A percentile compares a stretch with the other conserved stretches of the same genome.
phyloP scores from a whole-genome alignment of 345 rosid species.

The Passiflora organensis region DNA sequence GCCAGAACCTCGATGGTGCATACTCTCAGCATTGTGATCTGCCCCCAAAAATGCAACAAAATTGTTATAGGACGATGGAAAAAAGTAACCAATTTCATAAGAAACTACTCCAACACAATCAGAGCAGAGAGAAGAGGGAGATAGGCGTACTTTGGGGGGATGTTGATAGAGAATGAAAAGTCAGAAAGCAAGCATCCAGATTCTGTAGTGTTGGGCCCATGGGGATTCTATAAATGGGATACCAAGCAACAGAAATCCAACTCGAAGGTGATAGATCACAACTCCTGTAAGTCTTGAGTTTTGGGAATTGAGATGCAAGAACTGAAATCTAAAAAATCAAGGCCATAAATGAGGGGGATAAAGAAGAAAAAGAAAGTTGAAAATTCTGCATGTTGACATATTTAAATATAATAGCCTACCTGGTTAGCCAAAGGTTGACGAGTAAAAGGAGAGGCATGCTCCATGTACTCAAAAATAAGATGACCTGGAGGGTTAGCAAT shows the following conservation, averaged over 20 bases:
- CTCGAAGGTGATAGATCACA: constrained; percentile 77
- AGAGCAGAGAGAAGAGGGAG: constrained; percentile 1
- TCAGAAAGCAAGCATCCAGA: constrained; percentile 87
- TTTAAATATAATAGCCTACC: constrained; percentile 34
- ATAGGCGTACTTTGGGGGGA: constrained; percentile 45
- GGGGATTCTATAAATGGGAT: constrained; percentile 85
- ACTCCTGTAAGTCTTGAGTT: constrained; percentile 63
- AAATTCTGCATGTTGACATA: not conserved
- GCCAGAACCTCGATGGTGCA: constrained; percentile 20
- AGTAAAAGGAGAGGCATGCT: constrained; percentile 67
- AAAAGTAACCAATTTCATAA: not conserved
- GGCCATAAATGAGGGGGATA: not conserved
- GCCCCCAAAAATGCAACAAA: constrained; percentile 8
- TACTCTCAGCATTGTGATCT: constrained; percentile 33
- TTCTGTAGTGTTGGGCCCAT: constrained; percentile 81
- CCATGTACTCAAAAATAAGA: constrained; percentile 69
- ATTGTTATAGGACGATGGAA: not conserved
- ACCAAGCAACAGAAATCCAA: constrained; percentile 98
- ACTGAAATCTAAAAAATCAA: constrained; percentile 44
- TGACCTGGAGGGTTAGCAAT: constrained; percentile 39
- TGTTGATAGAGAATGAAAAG: constrained; percentile 66
- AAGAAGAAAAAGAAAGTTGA: not conserved
- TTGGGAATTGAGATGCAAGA: constrained; percentile 74
- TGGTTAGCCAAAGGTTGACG: constrained; percentile 83
- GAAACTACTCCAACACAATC: not conserved